A percentile compares a stretch with the other conserved stretches of the same genome.
Conservation (phyloP, 1,284 basidiomycete species). For the Ustilago trichophora region DNA sequence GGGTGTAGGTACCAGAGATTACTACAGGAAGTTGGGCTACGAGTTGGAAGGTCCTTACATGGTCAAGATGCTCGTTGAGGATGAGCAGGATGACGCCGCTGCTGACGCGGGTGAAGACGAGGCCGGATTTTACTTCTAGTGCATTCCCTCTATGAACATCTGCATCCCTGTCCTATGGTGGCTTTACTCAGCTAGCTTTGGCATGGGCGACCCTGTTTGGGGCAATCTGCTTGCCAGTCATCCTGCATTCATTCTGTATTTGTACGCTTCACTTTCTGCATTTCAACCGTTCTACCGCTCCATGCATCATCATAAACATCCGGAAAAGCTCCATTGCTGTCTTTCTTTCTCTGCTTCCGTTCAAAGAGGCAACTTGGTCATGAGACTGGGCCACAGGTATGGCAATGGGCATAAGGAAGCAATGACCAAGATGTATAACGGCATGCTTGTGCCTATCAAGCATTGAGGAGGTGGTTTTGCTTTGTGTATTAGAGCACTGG, state of each 20-base stretch:
- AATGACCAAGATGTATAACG: no score
- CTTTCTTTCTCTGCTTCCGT: no score
- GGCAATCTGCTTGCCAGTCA: neutral
- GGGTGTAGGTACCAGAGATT: slow-evolving; percentile 92
- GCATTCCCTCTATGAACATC: neutral
- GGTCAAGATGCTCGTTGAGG: slow-evolving; percentile 53
- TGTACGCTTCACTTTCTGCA: slow-evolving; percentile 9
- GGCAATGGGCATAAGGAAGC: no score
- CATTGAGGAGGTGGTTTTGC: no score
- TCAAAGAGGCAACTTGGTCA: no score
- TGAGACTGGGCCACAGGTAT: no score
- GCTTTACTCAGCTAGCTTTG: neutral
- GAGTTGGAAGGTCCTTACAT: slow-evolving; percentile 87
- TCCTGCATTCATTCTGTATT: slow-evolving; percentile 19
- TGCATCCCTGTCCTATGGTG: neutral
- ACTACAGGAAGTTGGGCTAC: slow-evolving; percentile 91
- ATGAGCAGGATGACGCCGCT: slow-evolving; percentile 16
- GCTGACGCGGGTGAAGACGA: neutral
- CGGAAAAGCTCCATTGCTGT: no score
- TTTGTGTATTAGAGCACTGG: no score
- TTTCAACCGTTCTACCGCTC: slow-evolving; percentile 15
- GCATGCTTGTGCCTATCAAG: no score
- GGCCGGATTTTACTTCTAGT: slow-evolving; percentile 29
- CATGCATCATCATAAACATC: no score
- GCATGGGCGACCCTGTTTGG: no score